Evolutionary conservation across 495 filamentous ascomycete species (phyloP).

Genomic region (Daldinia decipiens): DNA sequence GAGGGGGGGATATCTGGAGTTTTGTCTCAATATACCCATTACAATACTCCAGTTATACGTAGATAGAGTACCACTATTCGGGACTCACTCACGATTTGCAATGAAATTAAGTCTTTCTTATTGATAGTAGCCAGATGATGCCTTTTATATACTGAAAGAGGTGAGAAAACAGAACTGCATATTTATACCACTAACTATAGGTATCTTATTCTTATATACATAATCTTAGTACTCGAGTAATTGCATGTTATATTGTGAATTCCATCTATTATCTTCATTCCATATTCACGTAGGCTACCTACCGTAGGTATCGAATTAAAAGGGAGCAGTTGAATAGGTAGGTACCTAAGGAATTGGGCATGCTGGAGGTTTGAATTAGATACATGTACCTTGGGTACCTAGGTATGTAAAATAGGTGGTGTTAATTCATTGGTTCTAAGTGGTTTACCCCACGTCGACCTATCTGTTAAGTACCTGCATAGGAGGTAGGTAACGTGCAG

Average conservation of each 20-base stretch:
- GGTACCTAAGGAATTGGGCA: too few relatives aligned
- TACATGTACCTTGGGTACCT: too few relatives aligned
- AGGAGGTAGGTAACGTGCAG: constrained; percentile 17
- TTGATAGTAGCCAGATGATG: neutral
- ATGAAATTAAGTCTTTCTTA: constrained; percentile 17
- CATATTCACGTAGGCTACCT: too few relatives aligned
- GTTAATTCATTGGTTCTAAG: constrained; percentile 13
- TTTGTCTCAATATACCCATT: constrained; percentile 43
- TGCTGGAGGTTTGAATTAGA: too few relatives aligned
- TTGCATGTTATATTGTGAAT: neutral
- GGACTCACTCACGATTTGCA: neutral
- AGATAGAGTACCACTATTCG: neutral
- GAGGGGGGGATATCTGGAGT: constrained; percentile 31
- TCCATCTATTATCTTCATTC: neutral
- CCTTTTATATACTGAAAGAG: neutral
- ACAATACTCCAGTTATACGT: constrained; percentile 27
- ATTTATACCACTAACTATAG: neutral
- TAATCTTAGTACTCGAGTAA: too few relatives aligned
- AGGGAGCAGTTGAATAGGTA: too few relatives aligned
- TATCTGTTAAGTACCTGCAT: constrained; percentile 31
- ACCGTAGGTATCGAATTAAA: neutral
- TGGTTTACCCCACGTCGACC: constrained; percentile 22
- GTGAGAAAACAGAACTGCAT: neutral
- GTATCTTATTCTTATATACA: neutral
- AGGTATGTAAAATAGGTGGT: too few relatives aligned